Percentiles rank a stretch among this genome's conserved stretches.
Conservation (phyloP, 2,329 filamentous ascomycete genomes). For the Penicillium psychrosexuale region DNA sequence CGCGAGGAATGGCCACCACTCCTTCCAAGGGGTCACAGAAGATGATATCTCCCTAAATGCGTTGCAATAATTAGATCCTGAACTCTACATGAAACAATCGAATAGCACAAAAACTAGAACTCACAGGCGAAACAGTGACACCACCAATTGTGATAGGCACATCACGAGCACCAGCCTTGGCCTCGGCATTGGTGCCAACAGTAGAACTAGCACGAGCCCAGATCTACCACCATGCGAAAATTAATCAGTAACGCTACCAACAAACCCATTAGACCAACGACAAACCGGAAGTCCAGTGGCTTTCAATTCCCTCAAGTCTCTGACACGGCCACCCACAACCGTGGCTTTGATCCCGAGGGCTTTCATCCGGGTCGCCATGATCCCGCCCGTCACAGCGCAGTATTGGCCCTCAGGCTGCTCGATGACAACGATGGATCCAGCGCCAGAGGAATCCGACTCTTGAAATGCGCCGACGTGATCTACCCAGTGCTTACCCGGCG, state of each 20-base stretch:
- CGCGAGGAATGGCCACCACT: conserved; percentile 64
- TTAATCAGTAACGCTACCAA: conserved; percentile 7
- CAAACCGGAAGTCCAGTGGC: conserved; percentile 55
- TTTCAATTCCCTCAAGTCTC: conserved; percentile 62
- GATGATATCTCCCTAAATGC: conserved; percentile 59
- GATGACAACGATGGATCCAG: conserved; percentile 62
- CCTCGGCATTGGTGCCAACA: conserved; percentile 46
- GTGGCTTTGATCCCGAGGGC: conserved; percentile 58
- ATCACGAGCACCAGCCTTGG: conserved; percentile 42
- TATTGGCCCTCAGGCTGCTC: conserved; percentile 63
- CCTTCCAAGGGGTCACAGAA: conserved; percentile 69
- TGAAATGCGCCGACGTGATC: conserved; percentile 49
- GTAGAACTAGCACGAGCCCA: conserved; percentile 46
- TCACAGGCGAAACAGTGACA: conserved; percentile 43
- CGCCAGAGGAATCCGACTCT: conserved; percentile 36
- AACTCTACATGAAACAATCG: background rate
- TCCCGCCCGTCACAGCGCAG: conserved; percentile 72
- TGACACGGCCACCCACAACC: conserved; percentile 65
- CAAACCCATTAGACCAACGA: background rate
- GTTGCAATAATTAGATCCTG: background rate
- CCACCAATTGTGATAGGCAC: conserved; percentile 41
- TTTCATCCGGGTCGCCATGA: conserved; percentile 70
- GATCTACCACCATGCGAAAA: conserved; percentile 29
- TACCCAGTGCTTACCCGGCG: conserved; percentile 63
- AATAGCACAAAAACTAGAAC: conserved; percentile 7